These are phyloP conservation scores for Fusarium circinatum DNA, from an alignment of 2,329 filamentous ascomycete species.

Conservation along the genomic window DNA sequence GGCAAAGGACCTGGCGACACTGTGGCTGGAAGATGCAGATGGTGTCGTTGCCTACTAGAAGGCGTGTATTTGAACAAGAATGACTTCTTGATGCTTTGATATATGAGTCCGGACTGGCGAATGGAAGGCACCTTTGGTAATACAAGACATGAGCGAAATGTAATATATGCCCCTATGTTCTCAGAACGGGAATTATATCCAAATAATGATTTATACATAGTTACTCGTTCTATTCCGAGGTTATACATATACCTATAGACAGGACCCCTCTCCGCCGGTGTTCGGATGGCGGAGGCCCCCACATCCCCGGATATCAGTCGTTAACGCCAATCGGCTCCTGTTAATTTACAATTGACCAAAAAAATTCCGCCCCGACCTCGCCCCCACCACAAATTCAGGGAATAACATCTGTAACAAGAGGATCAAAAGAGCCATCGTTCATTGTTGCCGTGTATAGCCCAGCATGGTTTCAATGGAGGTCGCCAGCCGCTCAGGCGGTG, in stretches of 20 bases:
- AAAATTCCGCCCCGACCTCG: slow-evolving; percentile 46
- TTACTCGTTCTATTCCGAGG: not conserved
- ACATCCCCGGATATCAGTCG: slow-evolving; percentile 39
- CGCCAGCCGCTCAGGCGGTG: slow-evolving; percentile 59
- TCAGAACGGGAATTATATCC: not conserved
- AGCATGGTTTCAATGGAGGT: slow-evolving; percentile 63
- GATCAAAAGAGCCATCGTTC: slow-evolving; percentile 30
- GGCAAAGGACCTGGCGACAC: slow-evolving; percentile 76
- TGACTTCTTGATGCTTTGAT: slow-evolving; percentile 20
- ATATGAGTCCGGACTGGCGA: slow-evolving; percentile 13
- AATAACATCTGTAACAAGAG: slow-evolving; percentile 20
- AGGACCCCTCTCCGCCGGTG: slow-evolving; percentile 23
- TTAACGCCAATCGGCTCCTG: slow-evolving; percentile 49
- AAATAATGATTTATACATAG: not conserved
- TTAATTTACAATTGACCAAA: slow-evolving; percentile 50
- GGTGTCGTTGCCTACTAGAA: slow-evolving; percentile 56
- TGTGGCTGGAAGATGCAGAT: slow-evolving; percentile 76
- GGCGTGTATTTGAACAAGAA: slow-evolving; percentile 29
- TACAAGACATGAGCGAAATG: slow-evolving; percentile 25
- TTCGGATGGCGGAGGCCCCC: slow-evolving; percentile 38
- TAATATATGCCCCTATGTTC: not conserved
- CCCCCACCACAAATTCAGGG: slow-evolving; percentile 38
- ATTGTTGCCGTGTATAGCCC: slow-evolving; percentile 29
- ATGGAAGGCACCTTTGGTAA: slow-evolving; percentile 31
- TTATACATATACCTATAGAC: not conserved